Evolutionary conservation across 768 basidiomycete genomes (phyloP), one percentile per base, ranked within the genome.

Genomic region (Trametes maxima): DNA sequence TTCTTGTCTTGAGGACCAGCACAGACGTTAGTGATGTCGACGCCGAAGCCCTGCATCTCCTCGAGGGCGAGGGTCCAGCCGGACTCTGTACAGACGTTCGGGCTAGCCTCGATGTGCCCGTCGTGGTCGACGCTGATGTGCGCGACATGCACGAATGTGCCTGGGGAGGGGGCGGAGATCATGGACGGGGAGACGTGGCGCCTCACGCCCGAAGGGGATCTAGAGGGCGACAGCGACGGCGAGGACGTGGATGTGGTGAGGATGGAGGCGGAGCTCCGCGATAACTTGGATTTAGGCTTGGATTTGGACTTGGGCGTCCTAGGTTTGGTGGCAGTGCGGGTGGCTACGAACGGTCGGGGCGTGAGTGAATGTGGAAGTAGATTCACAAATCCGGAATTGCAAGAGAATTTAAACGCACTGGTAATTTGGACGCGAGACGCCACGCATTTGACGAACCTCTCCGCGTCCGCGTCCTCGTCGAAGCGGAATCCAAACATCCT

Each of bases 141-240:
- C 21, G 83, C 80, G 55, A 88, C 77, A 67, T 90, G 88, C 58
- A 82, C 80, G 70, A 89, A 89, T 21, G 87, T 84, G 57, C 84
- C 78, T 4, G 83, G 79, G 0, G 80, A 73, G 0, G 88, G 87
- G 17, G 79, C 69, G 14, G 87, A 87, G 64, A 89, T 84, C 75
- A 83, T 75, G 10, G 77, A 72, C 3, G 77, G 71, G 11, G 76
- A 71, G 59, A 80, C 52, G 16, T 65, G 66, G 35, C 62, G 55
- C 22, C 45, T 58, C 10, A 40, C 8, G 45, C 4, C 6, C n/a
- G 45, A 24, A 6, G 21, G 11, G 45, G 28, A 14, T 7, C 25
- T 24, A 49, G 25, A n/a, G n/a, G 7, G 28, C 47, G 28, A 33
- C 14, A 35, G 35, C 22, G 55, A 24, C 7, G 7, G 17, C 16